Percentiles rank a stretch among this genome's conserved stretches.
phyloP scores from a whole-genome alignment of 805 yeast species.

The Suhomyces kilbournensis region DNA sequence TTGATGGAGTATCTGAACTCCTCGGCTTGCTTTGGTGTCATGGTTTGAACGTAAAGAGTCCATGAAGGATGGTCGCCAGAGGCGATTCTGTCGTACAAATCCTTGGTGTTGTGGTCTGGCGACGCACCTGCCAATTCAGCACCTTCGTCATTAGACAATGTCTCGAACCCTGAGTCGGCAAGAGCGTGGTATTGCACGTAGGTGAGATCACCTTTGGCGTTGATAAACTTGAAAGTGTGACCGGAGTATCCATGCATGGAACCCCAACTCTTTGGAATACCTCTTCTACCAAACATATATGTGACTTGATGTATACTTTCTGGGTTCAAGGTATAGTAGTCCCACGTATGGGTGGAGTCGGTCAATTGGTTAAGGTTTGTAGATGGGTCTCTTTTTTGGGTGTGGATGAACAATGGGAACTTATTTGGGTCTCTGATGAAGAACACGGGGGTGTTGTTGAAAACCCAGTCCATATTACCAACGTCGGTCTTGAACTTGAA shows the following conservation, averaged over 20 bases:
- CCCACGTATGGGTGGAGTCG: conserved; percentile 58
- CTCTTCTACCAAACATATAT: conserved; percentile 58
- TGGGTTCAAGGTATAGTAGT: conserved; percentile 51
- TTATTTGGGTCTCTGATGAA: conserved; percentile 82
- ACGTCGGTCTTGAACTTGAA: conserved; percentile 79
- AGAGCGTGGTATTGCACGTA: conserved; percentile 56
- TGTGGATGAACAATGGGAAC: conserved; percentile 85
- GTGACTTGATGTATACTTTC: conserved; percentile 58
- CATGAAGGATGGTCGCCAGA: conserved; percentile 50
- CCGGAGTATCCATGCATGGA: conserved; percentile 64
- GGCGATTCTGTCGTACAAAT: conserved; percentile 42
- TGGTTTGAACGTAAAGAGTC: conserved; percentile 56
- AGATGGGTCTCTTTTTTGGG: conserved; percentile 81
- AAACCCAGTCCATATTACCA: conserved; percentile 81
- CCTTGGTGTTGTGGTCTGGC: conserved; percentile 48
- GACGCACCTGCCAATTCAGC: conserved; percentile 43
- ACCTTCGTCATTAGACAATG: conserved; percentile 45
- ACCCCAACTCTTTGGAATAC: conserved; percentile 54
- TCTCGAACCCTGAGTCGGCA: conserved; percentile 49
- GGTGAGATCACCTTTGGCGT: conserved; percentile 46
- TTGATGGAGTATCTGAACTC: conserved; percentile 45
- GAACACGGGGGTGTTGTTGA: conserved; percentile 83
- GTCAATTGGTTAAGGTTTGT: conserved; percentile 44
- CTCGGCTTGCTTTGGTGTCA: conserved; percentile 57
- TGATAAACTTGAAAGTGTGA: conserved; percentile 59